Evolutionary conservation across 768 basidiomycete genomes (phyloP), one percentile per base, ranked within the genome.

Genomic region (Psilocybe subaeruginosa): DNA sequence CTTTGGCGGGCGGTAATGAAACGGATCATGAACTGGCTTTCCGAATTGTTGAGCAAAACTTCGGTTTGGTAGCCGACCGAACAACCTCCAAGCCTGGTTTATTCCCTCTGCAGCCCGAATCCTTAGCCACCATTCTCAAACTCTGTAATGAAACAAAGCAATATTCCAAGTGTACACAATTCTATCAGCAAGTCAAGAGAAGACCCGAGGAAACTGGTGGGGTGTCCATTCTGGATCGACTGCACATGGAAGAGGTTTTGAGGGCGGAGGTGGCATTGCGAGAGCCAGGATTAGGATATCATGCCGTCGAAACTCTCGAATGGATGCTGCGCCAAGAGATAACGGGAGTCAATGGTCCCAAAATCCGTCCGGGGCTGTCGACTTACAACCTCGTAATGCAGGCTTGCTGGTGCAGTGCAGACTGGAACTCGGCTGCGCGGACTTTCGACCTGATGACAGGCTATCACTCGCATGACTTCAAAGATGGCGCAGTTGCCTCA

Each of bases 371-470:
- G 9, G 74, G 76, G n/a, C 58, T 78, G 29, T 71, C 76, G 19
- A 85, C 88, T 8, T 92, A 83, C 72, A 82, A 84, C 63, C 78
- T 89, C 29, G 87, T 86, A 54, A 78, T 92, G 67, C 73, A 78
- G 62, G 81, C 83, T 2, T 93, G 91, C 71, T 84, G 86, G 83
- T 81, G 82, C 58, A 77, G 78, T 37, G 77, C 70, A 12, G 88
- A 92, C 72, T 93, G 89, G 90, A 75, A 69, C 27, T 78, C 78
- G 17, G 84, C 88, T 1, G 69, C 77, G 51, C 79, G 81, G 52
- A 74, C 82, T 16, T 89, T 92, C 70, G 85, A 90, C 62, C 75
- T 91, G 64, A 89, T 93, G 86, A 89, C 89, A 3, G 91, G 91
- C 5, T 85, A 83, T 65, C 82, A 80, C 61, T 66, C 72, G 1